Conservation (phyloP, 441 rosid species). For the Metrosideros polymorpha region DNA sequence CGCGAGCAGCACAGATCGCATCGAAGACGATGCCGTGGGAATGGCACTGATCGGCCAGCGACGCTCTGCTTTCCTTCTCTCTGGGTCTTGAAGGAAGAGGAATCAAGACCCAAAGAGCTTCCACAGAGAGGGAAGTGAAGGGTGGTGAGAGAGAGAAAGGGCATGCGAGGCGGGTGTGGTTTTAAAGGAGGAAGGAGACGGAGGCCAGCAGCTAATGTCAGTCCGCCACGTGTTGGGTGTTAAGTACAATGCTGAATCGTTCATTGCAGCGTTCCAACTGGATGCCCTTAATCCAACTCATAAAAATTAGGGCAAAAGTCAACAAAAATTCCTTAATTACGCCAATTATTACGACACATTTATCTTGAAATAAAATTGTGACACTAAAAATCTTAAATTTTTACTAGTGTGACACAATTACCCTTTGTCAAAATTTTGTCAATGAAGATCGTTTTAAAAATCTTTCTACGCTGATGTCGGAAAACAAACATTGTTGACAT, state of each 20-base stretch:
- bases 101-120: not conserved
- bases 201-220: not conserved
- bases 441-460: too few relatives aligned
- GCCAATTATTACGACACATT: too few relatives aligned
- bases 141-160: not conserved
- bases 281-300: not conserved
- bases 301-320: too few relatives aligned
- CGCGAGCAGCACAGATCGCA: not conserved
- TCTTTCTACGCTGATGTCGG: too few relatives aligned
- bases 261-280: not conserved
- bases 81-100: not conserved
- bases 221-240: not conserved
- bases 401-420: too few relatives aligned
- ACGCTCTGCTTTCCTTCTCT: not conserved
- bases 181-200: not conserved
- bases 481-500: too few relatives aligned
- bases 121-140: not conserved
- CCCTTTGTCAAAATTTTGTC: too few relatives aligned
- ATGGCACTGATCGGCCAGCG: not conserved
- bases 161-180: not conserved
- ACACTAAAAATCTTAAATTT: too few relatives aligned
- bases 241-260: not conserved
- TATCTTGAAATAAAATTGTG: too few relatives aligned
- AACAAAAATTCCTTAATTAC: too few relatives aligned
- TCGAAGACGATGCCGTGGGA: not conserved